Conservation (phyloP, 1,284 basidiomycete genomes). For the Moniliophthora roreri region DNA sequence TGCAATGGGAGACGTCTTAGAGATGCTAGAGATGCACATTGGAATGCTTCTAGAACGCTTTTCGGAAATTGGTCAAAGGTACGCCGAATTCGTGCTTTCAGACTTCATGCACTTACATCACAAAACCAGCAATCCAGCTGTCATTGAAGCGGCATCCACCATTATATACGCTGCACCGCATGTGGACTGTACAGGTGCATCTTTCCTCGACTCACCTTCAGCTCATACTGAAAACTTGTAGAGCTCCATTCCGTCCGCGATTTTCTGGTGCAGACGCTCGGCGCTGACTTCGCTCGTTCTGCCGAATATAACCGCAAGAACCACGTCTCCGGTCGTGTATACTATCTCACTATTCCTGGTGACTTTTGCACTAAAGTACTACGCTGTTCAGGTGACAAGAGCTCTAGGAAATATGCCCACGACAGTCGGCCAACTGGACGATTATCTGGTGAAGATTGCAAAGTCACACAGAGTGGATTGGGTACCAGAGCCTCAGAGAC, state of each 20-base stretch:
- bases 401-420: slow-evolving; percentile 52
- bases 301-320: slow-evolving; percentile 50
- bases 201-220: background rate
- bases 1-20: slow-evolving; percentile 56
- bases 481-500: slow-evolving; percentile 57
- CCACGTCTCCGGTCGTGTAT: slow-evolving; percentile 54
- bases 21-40: slow-evolving; percentile 65
- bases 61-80: slow-evolving; percentile 56
- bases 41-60: slow-evolving; percentile 59
- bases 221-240: slow-evolving; percentile 24
- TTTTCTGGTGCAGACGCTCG: slow-evolving; percentile 54
- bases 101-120: slow-evolving; percentile 8
- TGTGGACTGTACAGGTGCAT: slow-evolving; percentile 57
- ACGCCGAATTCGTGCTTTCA: slow-evolving; percentile 13
- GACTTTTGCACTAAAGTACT: slow-evolving; percentile 11
- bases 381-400: slow-evolving; percentile 48
- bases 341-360: slow-evolving; percentile 1
- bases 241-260: slow-evolving; percentile 58
- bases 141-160: slow-evolving; percentile 65
- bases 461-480: slow-evolving; percentile 55
- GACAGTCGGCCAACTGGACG: slow-evolving; percentile 54
- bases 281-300: slow-evolving; percentile 56
- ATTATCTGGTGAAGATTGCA: slow-evolving; percentile 55
- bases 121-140: slow-evolving; percentile 41
- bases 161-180: slow-evolving; percentile 63